Base-by-base conservation (phyloP, 768 basidiomycete genomes). In the Leccinum sublutescens region DNA sequence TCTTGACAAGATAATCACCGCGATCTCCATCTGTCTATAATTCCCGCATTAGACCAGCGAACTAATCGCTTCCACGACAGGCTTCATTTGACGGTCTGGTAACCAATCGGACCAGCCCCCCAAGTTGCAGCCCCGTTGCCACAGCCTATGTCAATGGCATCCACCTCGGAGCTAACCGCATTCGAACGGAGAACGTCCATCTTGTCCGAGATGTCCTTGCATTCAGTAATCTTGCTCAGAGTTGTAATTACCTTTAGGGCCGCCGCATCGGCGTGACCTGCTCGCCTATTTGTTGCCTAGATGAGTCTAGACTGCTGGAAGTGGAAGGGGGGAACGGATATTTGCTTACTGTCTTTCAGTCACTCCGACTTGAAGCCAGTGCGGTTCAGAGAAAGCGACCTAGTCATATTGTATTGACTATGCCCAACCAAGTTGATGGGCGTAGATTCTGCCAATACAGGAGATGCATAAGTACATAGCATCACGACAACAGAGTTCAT, bases 1-100 rank as follows among this genome's bases (percentile, higher is more conserved):
- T 43, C 36, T 51, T 55, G 27, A 27, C 48, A 23, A 51, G 56
- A 66, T 72, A 64, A 71, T 71, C 61, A 55, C 70, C 70, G 69
- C 48, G 58, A 64, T 66, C 58, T 56, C 68, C 66, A 53, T 54
- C 53, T 25, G 57, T 50, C 60, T 40, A 54, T 12, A 33, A 33
- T 33, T 66, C 63, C 66, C 62, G 48, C 38, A 57, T 59, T 57
- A 6, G 62, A 65, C 63, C 58, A 62, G 52, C 58, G 53, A 38
- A 36, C 34, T 34, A 10, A 14, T 36, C 3, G 29, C 50, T 54
- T 56, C 51, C 40, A 54, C 10, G 49, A 50, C 49, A n/a, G 25
- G 25, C 45, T 47, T 47, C 45, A 47, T 23, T 47, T 47, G 45
- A 23, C 45, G 47, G 21, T 23, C 49, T n/a, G 23, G 49, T 29